Evolutionary conservation across 345 rosid species (phyloP), one percentile per base, ranked within the genome.

Genomic region (Eutrema heterophyllum): DNA sequence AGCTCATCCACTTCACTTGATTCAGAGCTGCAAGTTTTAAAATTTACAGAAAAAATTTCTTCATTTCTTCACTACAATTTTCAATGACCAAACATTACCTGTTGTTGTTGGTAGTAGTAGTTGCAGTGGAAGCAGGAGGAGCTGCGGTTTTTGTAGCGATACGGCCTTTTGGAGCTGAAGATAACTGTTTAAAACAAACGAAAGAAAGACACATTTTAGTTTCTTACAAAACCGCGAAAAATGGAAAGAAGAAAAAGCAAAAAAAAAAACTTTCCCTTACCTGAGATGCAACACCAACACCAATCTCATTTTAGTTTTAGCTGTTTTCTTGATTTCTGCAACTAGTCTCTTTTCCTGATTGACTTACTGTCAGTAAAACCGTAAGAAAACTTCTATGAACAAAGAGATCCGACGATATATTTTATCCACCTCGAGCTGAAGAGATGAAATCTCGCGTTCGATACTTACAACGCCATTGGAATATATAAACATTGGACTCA

Each of bases 261-360:
- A 32, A 41, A n/a, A n/a, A 49, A 50, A 15, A 10, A 63, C 9
- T 21, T 32, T 4, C 56, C 56, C 33, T 4, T 44, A 94, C 98
- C 98, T 94, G 98, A 67, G 98, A 94, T 71, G 98, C 98, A 63
- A 94, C 87, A 33, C 86, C 96, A 64, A 94, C 97, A 15, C 98
- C 98, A 69, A 94, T 94, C 83, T 94, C 97, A 83, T 94, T 93
- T 93, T 63, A 5, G 97, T 93, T 74, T 93, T 93, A 9, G 98
- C 98, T 0, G 97, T 89, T 81, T 89, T 87, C 86, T 93, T 93
- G 76, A 93, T 93, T 82, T 93, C 97, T 12, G 98, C 97, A 60
- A 93, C 97, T 84, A 93, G 81, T 78, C 86, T 90, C 83, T 83
- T 93, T 77, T 93, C 98, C 97, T 91, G 76, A 55, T 41, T 40